phyloP scores from a whole-genome alignment of 768 basidiomycete species.

The Kwoniella newhampshirensis region DNA sequence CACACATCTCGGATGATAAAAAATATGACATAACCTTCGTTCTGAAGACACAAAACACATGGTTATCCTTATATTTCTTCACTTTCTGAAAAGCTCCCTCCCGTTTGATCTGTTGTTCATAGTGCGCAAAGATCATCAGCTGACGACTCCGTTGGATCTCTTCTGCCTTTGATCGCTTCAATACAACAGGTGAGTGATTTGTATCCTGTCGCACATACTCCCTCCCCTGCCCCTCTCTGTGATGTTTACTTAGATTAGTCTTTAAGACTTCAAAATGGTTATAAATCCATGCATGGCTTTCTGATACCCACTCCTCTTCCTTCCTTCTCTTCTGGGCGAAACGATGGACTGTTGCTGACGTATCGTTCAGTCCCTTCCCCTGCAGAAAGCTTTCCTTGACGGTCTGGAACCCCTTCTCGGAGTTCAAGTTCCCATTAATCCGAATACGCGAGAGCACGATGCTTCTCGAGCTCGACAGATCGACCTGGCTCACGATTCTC shows the following conservation, averaged over 20 bases:
- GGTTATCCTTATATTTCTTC: constrained; percentile 53
- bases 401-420: constrained; percentile 81
- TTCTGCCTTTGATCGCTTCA: not conserved
- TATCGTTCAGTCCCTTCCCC: constrained; percentile 60
- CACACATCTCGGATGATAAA: constrained; percentile 45
- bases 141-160: constrained; percentile 17
- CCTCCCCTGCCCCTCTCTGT: constrained; percentile 54
- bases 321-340: not conserved
- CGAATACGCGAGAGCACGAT: constrained; percentile 22
- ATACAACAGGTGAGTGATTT: constrained; percentile 57
- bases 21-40: constrained; percentile 55
- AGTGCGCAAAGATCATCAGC: constrained; percentile 10
- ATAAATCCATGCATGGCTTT: constrained; percentile 56
- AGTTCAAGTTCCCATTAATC: constrained; percentile 51
- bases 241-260: constrained; percentile 84
- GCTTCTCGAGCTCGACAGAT: constrained; percentile 17
- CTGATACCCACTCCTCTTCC: constrained; percentile 42
- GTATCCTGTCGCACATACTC: constrained; percentile 45
- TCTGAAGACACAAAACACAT: constrained; percentile 52
- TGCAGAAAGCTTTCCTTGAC: constrained; percentile 75
- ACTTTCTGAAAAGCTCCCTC: constrained; percentile 48
- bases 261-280: constrained; percentile 55
- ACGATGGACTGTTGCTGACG: constrained; percentile 22
- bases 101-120: constrained; percentile 3
- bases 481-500: constrained; percentile 20